phyloP scores from a whole-genome alignment of 306 rosid species.

The Cicer cuneatum region DNA sequence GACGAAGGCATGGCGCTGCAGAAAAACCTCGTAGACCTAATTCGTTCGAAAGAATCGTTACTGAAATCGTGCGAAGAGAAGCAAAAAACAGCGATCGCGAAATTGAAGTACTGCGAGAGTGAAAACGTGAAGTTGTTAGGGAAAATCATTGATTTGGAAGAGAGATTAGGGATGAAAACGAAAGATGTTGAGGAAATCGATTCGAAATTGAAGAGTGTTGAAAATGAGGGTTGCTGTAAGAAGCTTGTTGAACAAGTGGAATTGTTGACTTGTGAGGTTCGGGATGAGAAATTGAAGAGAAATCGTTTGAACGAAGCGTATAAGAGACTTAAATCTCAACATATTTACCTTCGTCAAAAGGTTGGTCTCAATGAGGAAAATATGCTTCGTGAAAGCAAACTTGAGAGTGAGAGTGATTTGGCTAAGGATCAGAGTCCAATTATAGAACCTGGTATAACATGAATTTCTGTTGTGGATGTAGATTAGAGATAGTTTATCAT shows the following conservation, averaged over 20 bases:
- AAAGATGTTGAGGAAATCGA: constrained; percentile 55
- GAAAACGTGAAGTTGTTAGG: constrained; percentile 52
- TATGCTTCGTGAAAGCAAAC: constrained; percentile 51
- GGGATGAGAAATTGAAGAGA: constrained; percentile 59
- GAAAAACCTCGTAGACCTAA: constrained; percentile 48
- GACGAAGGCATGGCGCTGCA: constrained; percentile 61
- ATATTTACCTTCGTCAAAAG: constrained; percentile 63
- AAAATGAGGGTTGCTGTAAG: constrained; percentile 48
- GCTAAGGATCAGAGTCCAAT: constrained; percentile 45
- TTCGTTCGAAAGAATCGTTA: constrained; percentile 53
- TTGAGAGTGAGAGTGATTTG: constrained; percentile 52
- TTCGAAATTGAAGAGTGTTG: constrained; percentile 50
- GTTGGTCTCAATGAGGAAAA: constrained; percentile 63
- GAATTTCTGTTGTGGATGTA: background rate
- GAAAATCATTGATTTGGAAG: constrained; percentile 54
- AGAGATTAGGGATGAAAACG: constrained; percentile 40
- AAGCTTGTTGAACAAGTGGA: constrained; percentile 51
- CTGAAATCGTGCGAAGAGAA: constrained; percentile 55
- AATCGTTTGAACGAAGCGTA: constrained; percentile 48
- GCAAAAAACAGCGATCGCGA: constrained; percentile 43
- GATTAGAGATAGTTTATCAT: background rate
- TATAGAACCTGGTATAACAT: constrained; percentile 53
- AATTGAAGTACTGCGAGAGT: constrained; percentile 45
- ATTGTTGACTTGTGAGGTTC: constrained; percentile 49
- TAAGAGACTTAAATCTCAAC: constrained; percentile 78